Evolutionary conservation across 305 asterid genomes (phyloP).

Genomic region (Solanum hybrid): DNA sequence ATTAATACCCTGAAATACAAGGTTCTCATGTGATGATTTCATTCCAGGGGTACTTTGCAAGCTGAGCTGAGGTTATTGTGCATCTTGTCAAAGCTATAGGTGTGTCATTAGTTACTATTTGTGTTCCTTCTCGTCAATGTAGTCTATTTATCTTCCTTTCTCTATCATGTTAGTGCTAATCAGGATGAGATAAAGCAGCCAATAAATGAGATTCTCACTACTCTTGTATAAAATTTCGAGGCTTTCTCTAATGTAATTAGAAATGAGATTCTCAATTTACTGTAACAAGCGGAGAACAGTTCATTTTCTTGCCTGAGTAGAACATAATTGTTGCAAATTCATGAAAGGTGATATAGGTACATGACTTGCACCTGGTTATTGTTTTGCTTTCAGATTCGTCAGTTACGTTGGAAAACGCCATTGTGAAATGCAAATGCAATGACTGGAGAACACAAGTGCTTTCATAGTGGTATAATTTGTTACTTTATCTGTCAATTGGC

Average conservation of each 20-base stretch:
- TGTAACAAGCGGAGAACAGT: neutral
- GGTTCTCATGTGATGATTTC: slow-evolving; percentile 54
- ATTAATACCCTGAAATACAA: slow-evolving; percentile 19
- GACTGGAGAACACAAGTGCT: neutral
- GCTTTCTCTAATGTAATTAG: neutral
- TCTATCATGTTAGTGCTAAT: neutral
- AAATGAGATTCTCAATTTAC: neutral
- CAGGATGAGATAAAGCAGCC: neutral
- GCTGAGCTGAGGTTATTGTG: slow-evolving; percentile 50
- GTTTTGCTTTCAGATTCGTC: neutral
- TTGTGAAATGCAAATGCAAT: neutral
- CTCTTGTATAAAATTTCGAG: neutral
- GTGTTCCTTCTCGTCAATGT: neutral
- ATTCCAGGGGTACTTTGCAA: slow-evolving; percentile 45
- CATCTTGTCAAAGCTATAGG: slow-evolving; percentile 88
- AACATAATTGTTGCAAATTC: neutral
- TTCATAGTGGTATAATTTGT: neutral
- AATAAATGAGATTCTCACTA: neutral
- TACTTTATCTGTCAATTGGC: neutral
- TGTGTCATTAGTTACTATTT: slow-evolving; percentile 13
- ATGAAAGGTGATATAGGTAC: neutral
- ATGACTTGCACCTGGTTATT: neutral
- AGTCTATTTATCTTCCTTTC: neutral
- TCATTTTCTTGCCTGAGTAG: neutral
- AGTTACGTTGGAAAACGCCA: neutral